Evolutionary conservation across 352 stramenopile genomes (phyloP), one percentile per base, ranked within the genome.

Genomic region (Aphanomyces astaci): DNA sequence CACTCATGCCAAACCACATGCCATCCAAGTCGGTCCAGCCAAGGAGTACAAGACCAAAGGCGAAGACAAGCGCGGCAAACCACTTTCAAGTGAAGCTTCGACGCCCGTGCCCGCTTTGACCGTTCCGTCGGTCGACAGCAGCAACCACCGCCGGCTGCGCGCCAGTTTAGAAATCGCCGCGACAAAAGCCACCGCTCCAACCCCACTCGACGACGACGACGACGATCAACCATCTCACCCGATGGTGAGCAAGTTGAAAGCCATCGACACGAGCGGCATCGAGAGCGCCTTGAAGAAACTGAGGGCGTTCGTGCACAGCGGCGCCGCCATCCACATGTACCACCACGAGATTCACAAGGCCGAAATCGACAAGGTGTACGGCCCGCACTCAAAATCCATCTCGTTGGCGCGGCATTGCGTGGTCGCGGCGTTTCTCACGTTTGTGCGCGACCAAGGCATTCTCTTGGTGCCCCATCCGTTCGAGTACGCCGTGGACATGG

Each of bases 391-490:
- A 4, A 45, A 48, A 24, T 68, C 62, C 4, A 59, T 68, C n/a
- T 68, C 62, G 22, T 28, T 68, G 11, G n/a, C 43, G 17, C 62
- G 62, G 7, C 62, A 68, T 31, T 68, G 62, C 48, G 11, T 68
- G 4, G n/a, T 68, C 19, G 5, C n/a, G 30, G 28, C 43, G 15
- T 68, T 68, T 40, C 25, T 51, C 13, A 45, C 57, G 10, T 68
- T 43, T 28, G 13, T 68, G n/a, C 7, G 10, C 7, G 46, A 51
- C 10, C 15, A 9, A 22, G 11, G 13, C 7, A 46, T 68, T 24
- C 2, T 28, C 4, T 25, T 68, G 10, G n/a, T 52, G 2, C n/a
- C 62, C 11, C 62, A 68, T 17, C 51, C 62, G 22, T 28, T 60
- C n/a, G 17, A 57, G 3, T 68, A 68, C 22, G 27, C 36, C 19